These are phyloP conservation scores for Aureobasidium melanogenum DNA, from an alignment of 2,329 filamentous ascomycete species.

Conservation along the genomic window DNA sequence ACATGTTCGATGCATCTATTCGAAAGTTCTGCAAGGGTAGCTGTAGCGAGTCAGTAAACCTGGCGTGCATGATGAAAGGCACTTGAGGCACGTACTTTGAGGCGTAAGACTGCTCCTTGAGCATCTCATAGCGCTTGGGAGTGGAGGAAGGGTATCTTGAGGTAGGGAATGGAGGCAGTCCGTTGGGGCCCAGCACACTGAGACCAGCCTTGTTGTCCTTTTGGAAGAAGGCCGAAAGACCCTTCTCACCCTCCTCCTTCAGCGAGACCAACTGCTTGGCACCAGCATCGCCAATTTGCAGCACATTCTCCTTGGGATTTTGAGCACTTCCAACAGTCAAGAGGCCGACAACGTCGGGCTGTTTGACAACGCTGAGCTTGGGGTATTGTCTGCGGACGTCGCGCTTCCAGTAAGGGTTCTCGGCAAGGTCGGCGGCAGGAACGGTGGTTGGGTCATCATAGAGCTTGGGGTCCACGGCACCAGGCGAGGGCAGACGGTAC, in stretches of 20 bases:
- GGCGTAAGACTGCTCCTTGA: slow-evolving; percentile 61
- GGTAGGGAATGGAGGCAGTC: slow-evolving; percentile 78
- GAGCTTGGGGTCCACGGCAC: slow-evolving; percentile 56
- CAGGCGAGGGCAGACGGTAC: slow-evolving; percentile 80
- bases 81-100: slow-evolving; percentile 9
- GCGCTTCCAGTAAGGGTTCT: slow-evolving; percentile 95
- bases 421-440: slow-evolving; percentile 79
- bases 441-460: slow-evolving; percentile 78
- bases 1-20: slow-evolving; percentile 18
- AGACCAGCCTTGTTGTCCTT: slow-evolving; percentile 47
- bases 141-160: slow-evolving; percentile 50
- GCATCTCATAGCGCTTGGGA: slow-evolving; percentile 62
- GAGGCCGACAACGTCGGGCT: slow-evolving; percentile 77
- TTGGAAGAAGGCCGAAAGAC: slow-evolving; percentile 66
- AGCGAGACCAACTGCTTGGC: slow-evolving; percentile 65
- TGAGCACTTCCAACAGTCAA: slow-evolving; percentile 76
- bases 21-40: slow-evolving; percentile 40
- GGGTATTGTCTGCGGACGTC: slow-evolving; percentile 79
- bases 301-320: slow-evolving; percentile 66
- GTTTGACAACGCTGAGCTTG: slow-evolving; percentile 65
- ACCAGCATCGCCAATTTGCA: slow-evolving; percentile 67
- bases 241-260: slow-evolving; percentile 63
- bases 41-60: slow-evolving; percentile 21
- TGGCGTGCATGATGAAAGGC: background rate
- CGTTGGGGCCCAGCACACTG: slow-evolving; percentile 61